Conservation (phyloP, 768 basidiomycete species). For the Amanita polypyramis region DNA sequence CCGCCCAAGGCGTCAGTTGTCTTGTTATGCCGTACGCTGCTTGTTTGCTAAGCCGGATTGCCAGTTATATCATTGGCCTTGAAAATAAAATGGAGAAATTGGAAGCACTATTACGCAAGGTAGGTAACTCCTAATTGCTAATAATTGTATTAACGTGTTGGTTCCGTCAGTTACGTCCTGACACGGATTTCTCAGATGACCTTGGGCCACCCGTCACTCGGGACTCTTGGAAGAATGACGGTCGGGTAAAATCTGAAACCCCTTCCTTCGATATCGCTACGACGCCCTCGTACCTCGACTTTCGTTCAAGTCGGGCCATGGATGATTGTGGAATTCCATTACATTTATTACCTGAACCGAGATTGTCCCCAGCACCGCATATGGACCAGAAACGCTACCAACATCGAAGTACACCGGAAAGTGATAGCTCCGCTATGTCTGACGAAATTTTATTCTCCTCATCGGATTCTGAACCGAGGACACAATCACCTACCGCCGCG, state of each 20-base stretch:
- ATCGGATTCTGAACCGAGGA: conserved; percentile 23
- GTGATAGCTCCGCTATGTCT: conserved; percentile 11
- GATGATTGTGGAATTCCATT: not conserved
- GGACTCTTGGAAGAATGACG: conserved; percentile 47
- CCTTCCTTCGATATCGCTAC: conserved; percentile 1
- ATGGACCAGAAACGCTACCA: not conserved
- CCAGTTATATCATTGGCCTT: conserved; percentile 45
- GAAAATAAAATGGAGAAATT: conserved; percentile 51
- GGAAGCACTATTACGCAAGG: conserved; percentile 43
- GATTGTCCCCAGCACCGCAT: not conserved
- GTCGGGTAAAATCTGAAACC: not conserved
- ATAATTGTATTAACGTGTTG: not conserved
- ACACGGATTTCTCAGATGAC: conserved; percentile 48
- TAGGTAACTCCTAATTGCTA: conserved; percentile 16
- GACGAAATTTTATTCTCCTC: conserved; percentile 19
- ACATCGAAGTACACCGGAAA: not conserved
- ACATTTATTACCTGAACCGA: not conserved
- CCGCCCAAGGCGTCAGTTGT: conserved; percentile 55
- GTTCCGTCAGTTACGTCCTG: conserved; percentile 45
- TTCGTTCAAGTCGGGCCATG: not conserved
- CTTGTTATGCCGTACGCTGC: not conserved
- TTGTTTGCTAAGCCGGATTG: not conserved
- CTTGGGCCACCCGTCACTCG: conserved; percentile 53
- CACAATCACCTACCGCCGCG: conserved; percentile 22
- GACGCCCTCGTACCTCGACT: not conserved